phyloP scores from a whole-genome alignment of 257 asterid genomes.

The Craterostigma plantagineum region DNA sequence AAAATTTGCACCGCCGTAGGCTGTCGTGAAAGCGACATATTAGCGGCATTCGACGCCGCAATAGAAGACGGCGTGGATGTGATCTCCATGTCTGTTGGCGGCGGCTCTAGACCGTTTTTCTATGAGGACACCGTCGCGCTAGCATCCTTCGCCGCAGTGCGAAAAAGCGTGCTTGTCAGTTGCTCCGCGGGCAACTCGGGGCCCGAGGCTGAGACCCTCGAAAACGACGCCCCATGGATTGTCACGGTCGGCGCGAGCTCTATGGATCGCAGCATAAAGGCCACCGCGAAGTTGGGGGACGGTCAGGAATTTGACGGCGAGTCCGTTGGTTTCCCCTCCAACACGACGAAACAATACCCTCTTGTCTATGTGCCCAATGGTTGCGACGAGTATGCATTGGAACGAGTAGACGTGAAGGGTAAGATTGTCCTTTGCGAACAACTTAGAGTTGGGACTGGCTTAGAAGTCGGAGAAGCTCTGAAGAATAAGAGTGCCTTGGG shows the following conservation, averaged over 20 bases:
- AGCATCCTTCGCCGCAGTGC: slow-evolving; percentile 14
- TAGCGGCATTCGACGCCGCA: slow-evolving; percentile 33
- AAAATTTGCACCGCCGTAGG: slow-evolving; percentile 13
- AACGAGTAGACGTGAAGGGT: slow-evolving; percentile 6
- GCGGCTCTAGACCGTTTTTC: not conserved
- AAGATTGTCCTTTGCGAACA: slow-evolving; percentile 20
- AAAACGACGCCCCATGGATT: slow-evolving; percentile 31
- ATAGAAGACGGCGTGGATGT: slow-evolving; percentile 28
- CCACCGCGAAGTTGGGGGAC: slow-evolving; percentile 16
- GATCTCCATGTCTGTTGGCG: slow-evolving; percentile 13
- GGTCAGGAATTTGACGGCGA: slow-evolving; percentile 12
- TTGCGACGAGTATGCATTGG: not conserved
- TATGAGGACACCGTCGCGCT: slow-evolving; percentile 6
- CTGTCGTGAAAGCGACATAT: slow-evolving; percentile 11
- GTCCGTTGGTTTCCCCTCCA: slow-evolving; percentile 7
- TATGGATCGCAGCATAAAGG: slow-evolving; percentile 15
- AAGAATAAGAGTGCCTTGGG: slow-evolving; percentile 29
- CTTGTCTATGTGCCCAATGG: not conserved
- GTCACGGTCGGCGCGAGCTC: slow-evolving; percentile 39
- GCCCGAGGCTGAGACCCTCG: not conserved
- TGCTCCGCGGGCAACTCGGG: slow-evolving; percentile 17
- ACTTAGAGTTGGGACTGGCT: slow-evolving; percentile 6
- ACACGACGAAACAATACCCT: slow-evolving; percentile 8
- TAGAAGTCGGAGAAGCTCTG: slow-evolving; percentile 19
- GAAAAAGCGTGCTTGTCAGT: slow-evolving; percentile 27